Conservation (phyloP, 108 stramenopile species). For the Skeletonema tropicum region DNA sequence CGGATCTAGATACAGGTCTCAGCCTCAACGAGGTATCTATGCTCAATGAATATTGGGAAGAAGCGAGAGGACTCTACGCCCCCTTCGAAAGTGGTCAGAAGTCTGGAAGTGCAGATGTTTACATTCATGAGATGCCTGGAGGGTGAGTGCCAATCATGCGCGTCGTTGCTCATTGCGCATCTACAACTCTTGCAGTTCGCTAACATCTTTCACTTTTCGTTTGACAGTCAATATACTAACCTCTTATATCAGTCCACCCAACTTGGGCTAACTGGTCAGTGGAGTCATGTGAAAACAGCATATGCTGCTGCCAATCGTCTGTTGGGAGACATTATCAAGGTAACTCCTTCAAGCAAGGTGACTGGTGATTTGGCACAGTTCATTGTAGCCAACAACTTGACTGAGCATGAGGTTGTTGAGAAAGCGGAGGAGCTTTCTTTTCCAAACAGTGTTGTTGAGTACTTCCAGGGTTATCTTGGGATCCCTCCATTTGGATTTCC, state of each 20-base stretch:
- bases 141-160: background rate
- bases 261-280: constrained; percentile 91
- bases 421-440: constrained; percentile 90
- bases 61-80: constrained; percentile 90
- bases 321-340: constrained; percentile 97
- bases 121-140: constrained; percentile 97
- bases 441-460: constrained; percentile 93
- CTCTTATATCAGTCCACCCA: constrained; percentile 93
- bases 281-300: constrained; percentile 89
- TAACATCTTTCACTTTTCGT: background rate
- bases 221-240: constrained; percentile 94
- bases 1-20: constrained; percentile 91
- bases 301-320: constrained; percentile 94
- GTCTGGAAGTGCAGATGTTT: constrained; percentile 92
- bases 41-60: constrained; percentile 96
- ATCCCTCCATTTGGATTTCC: constrained; percentile 97
- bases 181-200: background rate
- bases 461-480: constrained; percentile 92
- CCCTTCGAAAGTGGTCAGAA: constrained; percentile 98
- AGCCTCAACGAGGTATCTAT: constrained; percentile 45
- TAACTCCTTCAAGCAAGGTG: constrained; percentile 96
- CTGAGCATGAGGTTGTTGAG: constrained; percentile 88
- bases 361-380: constrained; percentile 98
- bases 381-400: constrained; percentile 92
- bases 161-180: too few species aligned